Conservation (phyloP, 2,329 filamentous ascomycete species). For the Aspergillus sp. region DNA sequence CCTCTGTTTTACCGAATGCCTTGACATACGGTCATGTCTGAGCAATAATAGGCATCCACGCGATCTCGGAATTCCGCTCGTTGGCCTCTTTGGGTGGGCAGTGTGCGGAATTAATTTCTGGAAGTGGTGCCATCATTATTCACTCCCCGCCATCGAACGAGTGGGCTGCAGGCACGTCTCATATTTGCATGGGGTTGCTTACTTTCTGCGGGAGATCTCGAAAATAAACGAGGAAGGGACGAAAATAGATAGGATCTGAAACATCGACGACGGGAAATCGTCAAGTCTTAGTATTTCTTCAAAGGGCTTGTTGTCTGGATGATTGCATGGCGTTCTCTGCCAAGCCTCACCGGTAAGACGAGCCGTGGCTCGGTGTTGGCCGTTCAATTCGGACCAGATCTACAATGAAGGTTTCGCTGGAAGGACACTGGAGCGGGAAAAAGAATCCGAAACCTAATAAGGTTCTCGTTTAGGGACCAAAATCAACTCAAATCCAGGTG, state of each 20-base stretch:
- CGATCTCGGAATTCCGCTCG: neutral
- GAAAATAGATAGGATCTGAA: neutral
- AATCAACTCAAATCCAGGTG: neutral
- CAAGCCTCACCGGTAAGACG: neutral
- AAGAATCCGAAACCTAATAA: neutral
- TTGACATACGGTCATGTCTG: no score
- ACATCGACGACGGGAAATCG: neutral
- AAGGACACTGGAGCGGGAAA: neutral
- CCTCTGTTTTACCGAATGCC: no score
- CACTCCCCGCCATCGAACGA: neutral
- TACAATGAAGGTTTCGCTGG: neutral
- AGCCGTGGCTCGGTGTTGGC: neutral
- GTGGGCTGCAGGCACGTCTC: conserved; percentile 8
- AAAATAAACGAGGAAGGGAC: neutral
- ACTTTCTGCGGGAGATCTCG: neutral
- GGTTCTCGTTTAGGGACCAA: neutral
- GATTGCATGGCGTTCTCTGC: neutral
- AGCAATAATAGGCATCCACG: neutral
- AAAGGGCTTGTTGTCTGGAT: neutral
- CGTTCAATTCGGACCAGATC: neutral
- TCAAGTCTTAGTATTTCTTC: neutral
- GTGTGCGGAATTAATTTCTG: neutral
- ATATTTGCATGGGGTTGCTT: conserved; percentile 4
- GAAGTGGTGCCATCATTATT: conserved; percentile 9
- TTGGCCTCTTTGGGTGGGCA: neutral